Evolutionary conservation across 805 yeast genomes (phyloP).

Genomic region (Cyberlindnera mycetangii): DNA sequence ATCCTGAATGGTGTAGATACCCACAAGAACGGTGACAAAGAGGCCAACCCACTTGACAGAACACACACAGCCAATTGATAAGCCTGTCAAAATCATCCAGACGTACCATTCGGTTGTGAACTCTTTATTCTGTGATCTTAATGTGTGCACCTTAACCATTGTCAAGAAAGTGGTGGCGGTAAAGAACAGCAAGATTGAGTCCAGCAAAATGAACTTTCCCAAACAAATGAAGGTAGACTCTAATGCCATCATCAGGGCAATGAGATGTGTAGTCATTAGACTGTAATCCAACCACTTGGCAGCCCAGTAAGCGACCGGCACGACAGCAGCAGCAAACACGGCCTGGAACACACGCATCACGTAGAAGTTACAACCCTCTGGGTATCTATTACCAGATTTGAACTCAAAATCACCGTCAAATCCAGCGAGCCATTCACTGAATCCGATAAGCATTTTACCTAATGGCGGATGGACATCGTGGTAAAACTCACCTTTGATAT

Average conservation of each 20-base stretch:
- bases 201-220: conserved; percentile 72
- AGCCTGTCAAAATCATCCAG: conserved; percentile 63
- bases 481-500: conserved; percentile 74
- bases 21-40: conserved; percentile 59
- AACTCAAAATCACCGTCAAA: conserved; percentile 76
- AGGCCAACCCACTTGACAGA: conserved; percentile 86
- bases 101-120: conserved; percentile 40
- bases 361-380: conserved; percentile 56
- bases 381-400: conserved; percentile 62
- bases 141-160: conserved; percentile 51
- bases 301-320: conserved; percentile 70
- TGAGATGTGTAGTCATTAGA: conserved; percentile 52
- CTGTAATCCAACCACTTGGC: conserved; percentile 56
- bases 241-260: conserved; percentile 59
- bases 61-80: conserved; percentile 78
- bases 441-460: conserved; percentile 77
- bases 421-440: conserved; percentile 80
- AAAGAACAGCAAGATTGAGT: conserved; percentile 73
- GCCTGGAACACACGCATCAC: conserved; percentile 75
- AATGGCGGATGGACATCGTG: conserved; percentile 88
- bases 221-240: conserved; percentile 69
- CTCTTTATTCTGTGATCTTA: conserved; percentile 37
- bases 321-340: conserved; percentile 59
- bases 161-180: conserved; percentile 68
- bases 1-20: conserved; percentile 56